phyloP scores from a whole-genome alignment of 345 rosid genomes.

The Populus simonii region DNA sequence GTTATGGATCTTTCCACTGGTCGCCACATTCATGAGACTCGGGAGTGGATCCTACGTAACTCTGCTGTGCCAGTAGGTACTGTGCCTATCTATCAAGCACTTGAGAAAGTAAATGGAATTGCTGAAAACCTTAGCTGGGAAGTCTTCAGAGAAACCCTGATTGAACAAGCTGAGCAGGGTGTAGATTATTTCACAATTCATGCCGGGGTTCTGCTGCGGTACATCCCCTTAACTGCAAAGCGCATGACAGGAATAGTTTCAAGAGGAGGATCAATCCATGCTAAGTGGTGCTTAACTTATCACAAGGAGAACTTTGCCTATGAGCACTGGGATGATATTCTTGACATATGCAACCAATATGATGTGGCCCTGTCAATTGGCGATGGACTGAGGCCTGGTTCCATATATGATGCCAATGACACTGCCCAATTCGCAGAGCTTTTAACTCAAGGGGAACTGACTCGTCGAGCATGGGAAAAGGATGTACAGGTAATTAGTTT shows the following conservation, averaged over 20 bases:
- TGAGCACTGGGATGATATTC: constrained; percentile 98
- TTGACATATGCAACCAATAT: constrained; percentile 92
- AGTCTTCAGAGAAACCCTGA: constrained; percentile 79
- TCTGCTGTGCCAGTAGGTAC: constrained; percentile 97
- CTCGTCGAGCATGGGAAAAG: constrained; percentile 96
- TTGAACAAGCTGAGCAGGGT: constrained; percentile 99
- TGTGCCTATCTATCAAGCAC: constrained; percentile 96
- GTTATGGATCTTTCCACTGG: constrained; percentile 99
- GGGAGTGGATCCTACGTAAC: constrained; percentile 91
- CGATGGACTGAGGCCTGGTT: constrained; percentile 95
- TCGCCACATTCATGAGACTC: constrained; percentile 96
- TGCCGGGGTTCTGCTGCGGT: constrained; percentile 85
- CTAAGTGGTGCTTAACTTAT: constrained; percentile 95
- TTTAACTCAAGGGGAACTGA: constrained; percentile 94
- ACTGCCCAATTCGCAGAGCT: constrained; percentile 99
- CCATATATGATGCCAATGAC: constrained; percentile 98
- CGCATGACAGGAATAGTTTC: constrained; percentile 98
- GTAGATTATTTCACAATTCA: constrained; percentile 98
- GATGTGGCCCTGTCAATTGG: constrained; percentile 95
- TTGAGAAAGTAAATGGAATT: constrained; percentile 89
- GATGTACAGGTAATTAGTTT: constrained; percentile 76
- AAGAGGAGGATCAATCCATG: constrained; percentile 97
- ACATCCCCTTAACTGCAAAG: constrained; percentile 89
- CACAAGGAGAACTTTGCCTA: constrained; percentile 97
- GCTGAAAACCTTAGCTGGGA: constrained; percentile 96